Evolutionary conservation across 805 yeast species (phyloP).

Genomic region (Wickerhamiella sergipiensis): DNA sequence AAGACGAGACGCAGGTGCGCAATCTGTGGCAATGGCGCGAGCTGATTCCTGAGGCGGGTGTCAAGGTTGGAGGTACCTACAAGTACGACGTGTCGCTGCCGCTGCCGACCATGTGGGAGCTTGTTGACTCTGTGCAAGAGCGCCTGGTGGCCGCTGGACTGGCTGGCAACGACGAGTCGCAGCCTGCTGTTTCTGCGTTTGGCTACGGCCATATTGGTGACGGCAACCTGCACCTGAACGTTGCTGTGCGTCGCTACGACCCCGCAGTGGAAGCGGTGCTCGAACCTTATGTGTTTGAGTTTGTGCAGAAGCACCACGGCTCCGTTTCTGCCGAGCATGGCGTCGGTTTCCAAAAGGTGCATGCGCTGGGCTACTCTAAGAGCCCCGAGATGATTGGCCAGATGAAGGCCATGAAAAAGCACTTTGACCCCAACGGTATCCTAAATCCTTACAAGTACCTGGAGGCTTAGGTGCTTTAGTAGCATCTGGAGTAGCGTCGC

Average conservation of each 20-base stretch:
- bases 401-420: conserved; percentile 67
- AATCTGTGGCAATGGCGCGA: conserved; percentile 95
- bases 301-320: conserved; percentile 51
- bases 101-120: conserved; percentile 59
- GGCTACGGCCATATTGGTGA: conserved; percentile 99
- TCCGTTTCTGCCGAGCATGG: conserved; percentile 98
- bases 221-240: conserved; percentile 89
- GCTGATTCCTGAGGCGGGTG: conserved; percentile 77
- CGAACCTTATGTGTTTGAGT: conserved; percentile 93
- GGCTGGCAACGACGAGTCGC: conserved; percentile 43
- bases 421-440: conserved; percentile 82
- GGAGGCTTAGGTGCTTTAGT: no score
- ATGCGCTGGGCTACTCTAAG: conserved; percentile 77
- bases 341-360: conserved; percentile 89
- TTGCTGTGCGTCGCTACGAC: conserved; percentile 72
- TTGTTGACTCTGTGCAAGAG: conserved; percentile 66
- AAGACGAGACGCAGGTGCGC: conserved; percentile 76
- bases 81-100: conserved; percentile 95
- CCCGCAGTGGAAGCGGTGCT: conserved; percentile 65
- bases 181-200: conserved; percentile 77
- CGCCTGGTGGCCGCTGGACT: conserved; percentile 44
- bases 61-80: conserved; percentile 83
- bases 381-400: conserved; percentile 51
- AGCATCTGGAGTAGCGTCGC: no score
- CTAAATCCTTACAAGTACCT: conserved; percentile 91